Evolutionary conservation across 345 rosid genomes (phyloP).

Genomic region (sweet orange (Citrus sinensis)): DVS_A1.0 CM039168.1:28435001-28435500

Average conservation of each 20-base stretch:
- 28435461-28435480: neutral
- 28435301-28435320: neutral
- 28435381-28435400: conserved; percentile 23
- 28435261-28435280: too few species aligned
- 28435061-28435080: neutral
- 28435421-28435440: conserved; percentile 13
- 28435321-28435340: neutral
- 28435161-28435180: neutral
- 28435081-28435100: neutral
- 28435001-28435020: conserved; percentile 17
- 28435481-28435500: neutral
- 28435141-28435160: neutral
- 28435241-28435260: neutral
- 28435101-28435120: neutral
- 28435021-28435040: conserved; percentile 17
- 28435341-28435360: neutral
- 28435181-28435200: neutral
- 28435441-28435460: neutral
- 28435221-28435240: neutral
- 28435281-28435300: neutral
- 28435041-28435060: conserved; percentile 18
- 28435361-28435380: conserved; percentile 32
- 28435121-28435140: conserved; percentile 1
- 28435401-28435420: conserved; percentile 23
- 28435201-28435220: neutral